A percentile compares a stretch with the other conserved stretches of the same genome.
Conservation (phyloP, 805 yeast genomes). For the Wickerhamiella azyma region DNA sequence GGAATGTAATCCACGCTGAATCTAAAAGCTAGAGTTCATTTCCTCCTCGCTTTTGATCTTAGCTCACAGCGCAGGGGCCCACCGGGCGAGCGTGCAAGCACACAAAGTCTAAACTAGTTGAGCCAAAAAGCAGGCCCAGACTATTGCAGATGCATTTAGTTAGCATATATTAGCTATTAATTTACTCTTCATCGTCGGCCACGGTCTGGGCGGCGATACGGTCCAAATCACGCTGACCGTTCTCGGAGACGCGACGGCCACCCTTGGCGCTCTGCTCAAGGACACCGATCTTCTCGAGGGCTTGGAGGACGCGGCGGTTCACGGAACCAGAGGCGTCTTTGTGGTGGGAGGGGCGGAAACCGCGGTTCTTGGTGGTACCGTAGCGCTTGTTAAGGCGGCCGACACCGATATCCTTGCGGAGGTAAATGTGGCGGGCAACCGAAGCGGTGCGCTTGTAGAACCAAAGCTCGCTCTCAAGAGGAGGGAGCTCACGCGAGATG, state of each 20-base stretch:
- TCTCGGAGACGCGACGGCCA: constrained; percentile 98
- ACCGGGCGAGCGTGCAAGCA: no score
- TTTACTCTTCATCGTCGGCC: constrained; percentile 49
- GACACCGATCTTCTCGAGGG: constrained; percentile 96
- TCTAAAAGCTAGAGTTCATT: no score
- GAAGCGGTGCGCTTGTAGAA: constrained; percentile 99
- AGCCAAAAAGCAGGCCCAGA: no score
- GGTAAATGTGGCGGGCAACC: constrained; percentile 99
- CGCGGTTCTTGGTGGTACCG: constrained; percentile 99
- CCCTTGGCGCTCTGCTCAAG: constrained; percentile 94
- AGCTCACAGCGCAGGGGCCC: no score
- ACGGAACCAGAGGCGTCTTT: constrained; percentile 98
- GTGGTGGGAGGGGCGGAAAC: constrained; percentile 97
- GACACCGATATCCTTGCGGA: constrained; percentile 98
- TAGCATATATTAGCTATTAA: constrained; percentile 1
- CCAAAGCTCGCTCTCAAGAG: constrained; percentile 99
- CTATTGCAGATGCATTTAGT: neutral
- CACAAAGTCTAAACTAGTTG: no score
- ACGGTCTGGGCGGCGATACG: constrained; percentile 99
- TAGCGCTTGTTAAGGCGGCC: constrained; percentile 97
- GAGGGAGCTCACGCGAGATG: constrained; percentile 97
- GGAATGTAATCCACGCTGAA: no score
- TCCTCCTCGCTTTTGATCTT: no score
- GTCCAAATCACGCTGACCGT: constrained; percentile 99
- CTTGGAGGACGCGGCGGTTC: constrained; percentile 96